Conservation (phyloP, 73 alveolate species). For the Symbiodinium pilosum region DNA sequence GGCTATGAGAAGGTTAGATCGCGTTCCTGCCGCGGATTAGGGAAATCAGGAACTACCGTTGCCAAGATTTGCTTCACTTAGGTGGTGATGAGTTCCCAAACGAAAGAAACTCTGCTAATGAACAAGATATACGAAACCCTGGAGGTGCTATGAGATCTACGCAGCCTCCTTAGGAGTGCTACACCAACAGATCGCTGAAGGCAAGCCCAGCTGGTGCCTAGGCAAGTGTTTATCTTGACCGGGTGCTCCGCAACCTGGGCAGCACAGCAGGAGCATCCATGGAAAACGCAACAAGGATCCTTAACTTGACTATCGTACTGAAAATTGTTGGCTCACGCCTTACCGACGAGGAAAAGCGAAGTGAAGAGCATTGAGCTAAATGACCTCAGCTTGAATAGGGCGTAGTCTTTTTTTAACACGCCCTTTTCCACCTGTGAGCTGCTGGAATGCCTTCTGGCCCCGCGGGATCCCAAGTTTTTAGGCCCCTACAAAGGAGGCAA, state of each 20-base stretch:
- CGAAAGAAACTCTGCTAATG: no score
- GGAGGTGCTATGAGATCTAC: no score
- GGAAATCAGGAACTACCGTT: not conserved
- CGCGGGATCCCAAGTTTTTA: no score
- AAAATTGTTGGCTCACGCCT: not conserved
- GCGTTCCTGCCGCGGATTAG: not conserved
- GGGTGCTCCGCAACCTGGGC: not conserved
- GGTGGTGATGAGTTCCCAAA: not conserved
- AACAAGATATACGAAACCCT: no score
- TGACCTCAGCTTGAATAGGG: constrained; percentile 12
- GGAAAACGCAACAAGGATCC: not conserved
- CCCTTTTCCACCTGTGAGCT: no score
- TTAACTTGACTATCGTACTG: no score
- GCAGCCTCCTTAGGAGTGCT: no score
- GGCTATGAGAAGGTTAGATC: not conserved
- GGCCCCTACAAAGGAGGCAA: no score
- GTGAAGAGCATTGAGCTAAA: constrained; percentile 70
- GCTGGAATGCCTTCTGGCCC: no score
- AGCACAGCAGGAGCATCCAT: not conserved
- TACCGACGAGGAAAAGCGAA: constrained; percentile 37
- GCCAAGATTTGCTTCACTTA: not conserved
- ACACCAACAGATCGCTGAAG: no score
- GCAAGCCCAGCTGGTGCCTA: not conserved
- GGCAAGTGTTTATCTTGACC: not conserved
- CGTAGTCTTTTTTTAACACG: no score